phyloP scores from a whole-genome alignment of 306 rosid genomes.

The Gillenia trifoliata region DNA sequence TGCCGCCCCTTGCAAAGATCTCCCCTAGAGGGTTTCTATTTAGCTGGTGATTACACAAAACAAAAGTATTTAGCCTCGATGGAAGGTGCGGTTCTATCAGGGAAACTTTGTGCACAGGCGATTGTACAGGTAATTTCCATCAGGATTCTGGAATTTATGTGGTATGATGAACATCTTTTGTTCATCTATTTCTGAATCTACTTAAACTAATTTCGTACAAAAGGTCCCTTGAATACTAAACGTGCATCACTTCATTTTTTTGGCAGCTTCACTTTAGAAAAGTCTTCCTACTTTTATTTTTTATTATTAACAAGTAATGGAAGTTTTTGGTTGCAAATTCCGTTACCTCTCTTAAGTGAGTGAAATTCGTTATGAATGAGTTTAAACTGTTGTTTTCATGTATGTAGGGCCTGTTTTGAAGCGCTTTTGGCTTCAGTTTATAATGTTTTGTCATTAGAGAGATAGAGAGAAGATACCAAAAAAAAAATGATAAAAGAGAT shows the following conservation, averaged over 20 bases:
- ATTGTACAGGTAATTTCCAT: slow-evolving; percentile 70
- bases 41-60: slow-evolving; percentile 95
- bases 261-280: not conserved
- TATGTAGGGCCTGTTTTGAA: too few species aligned
- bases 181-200: not conserved
- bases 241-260: not conserved
- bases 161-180: not conserved
- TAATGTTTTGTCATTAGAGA: too few species aligned
- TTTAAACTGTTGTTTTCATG: not conserved
- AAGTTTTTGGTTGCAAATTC: too few species aligned
- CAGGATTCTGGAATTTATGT: not conserved
- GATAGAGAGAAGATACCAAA: too few species aligned
- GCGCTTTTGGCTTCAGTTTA: too few species aligned
- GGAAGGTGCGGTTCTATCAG: slow-evolving; percentile 99
- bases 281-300: not conserved
- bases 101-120: slow-evolving; percentile 95
- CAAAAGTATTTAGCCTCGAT: slow-evolving; percentile 95
- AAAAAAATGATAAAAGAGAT: too few species aligned
- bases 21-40: slow-evolving; percentile 88
- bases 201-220: not conserved
- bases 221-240: not conserved
- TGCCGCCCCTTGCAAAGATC: slow-evolving; percentile 93
- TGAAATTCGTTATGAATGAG: not conserved
- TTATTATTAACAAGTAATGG: not conserved
- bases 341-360: not conserved